Conservation (phyloP, 768 basidiomycete species). For the Termitomyces sp. region DNA sequence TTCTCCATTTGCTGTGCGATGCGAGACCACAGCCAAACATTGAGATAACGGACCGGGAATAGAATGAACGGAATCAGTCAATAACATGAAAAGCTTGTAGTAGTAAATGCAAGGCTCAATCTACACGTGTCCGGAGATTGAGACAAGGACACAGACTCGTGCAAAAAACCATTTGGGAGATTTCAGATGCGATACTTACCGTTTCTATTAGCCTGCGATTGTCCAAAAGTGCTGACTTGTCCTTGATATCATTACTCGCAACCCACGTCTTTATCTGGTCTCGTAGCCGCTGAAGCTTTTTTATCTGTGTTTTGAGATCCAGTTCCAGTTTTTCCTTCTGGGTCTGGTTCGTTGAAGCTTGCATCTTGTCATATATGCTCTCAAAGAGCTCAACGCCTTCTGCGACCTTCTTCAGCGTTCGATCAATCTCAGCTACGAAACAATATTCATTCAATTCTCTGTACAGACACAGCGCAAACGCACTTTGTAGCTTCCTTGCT, state of each 20-base stretch:
- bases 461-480: constrained; percentile 5
- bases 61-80: constrained; percentile 17
- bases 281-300: constrained; percentile 96
- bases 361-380: constrained; percentile 97
- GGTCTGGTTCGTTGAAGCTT: constrained; percentile 83
- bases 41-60: constrained; percentile 18
- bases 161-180: constrained; percentile 10
- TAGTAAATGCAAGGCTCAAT: constrained; percentile 6
- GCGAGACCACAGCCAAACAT: constrained; percentile 18
- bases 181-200: constrained; percentile 43
- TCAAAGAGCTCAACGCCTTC: constrained; percentile 96
- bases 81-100: constrained; percentile 13
- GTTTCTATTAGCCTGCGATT: constrained; percentile 96
- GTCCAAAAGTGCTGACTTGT: constrained; percentile 88
- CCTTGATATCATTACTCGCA: constrained; percentile 97
- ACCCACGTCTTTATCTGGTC: constrained; percentile 99
- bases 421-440: constrained; percentile 89
- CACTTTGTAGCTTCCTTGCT: constrained; percentile 86
- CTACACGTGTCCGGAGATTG: constrained; percentile 13
- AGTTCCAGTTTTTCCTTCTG: constrained; percentile 50
- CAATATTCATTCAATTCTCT: neutral
- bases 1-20: constrained; percentile 96
- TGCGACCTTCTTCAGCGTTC: constrained; percentile 93
- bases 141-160: constrained; percentile 10
- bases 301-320: constrained; percentile 81